Conservation (phyloP, 345 rosid species). For the Linum trigynum region DNA sequence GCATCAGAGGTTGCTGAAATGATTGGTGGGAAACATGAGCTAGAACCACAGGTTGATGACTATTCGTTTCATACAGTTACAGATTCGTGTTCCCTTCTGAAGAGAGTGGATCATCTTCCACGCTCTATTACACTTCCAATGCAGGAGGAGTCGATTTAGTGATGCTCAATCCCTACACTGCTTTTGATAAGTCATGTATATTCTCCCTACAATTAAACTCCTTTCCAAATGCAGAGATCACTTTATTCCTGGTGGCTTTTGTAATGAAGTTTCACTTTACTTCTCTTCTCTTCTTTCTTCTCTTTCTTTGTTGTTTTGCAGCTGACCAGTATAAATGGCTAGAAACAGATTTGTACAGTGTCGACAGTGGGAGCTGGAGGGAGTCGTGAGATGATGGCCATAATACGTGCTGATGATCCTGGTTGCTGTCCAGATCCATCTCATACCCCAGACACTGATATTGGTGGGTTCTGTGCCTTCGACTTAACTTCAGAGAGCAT, state of each 20-base stretch:
- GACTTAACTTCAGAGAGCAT: slow-evolving; percentile 64
- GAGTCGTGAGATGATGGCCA: slow-evolving; percentile 51
- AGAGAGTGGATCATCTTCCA: slow-evolving; percentile 65
- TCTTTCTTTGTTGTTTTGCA: slow-evolving; percentile 14
- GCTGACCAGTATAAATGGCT: slow-evolving; percentile 81
- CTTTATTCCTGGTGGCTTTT: too few species aligned
- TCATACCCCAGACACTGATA: slow-evolving; percentile 37
- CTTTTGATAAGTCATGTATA: slow-evolving; percentile 52
- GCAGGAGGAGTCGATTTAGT: slow-evolving; percentile 91
- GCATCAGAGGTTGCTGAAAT: slow-evolving; percentile 61
- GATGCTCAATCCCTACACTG: slow-evolving; percentile 67
- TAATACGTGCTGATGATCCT: slow-evolving; percentile 69
- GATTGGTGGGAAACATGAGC: slow-evolving; percentile 87
- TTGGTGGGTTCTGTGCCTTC: slow-evolving; percentile 64
- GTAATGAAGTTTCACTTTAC: too few species aligned
- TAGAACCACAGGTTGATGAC: slow-evolving; percentile 62
- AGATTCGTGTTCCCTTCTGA: slow-evolving; percentile 75
- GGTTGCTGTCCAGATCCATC: slow-evolving; percentile 63
- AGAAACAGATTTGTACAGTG: slow-evolving; percentile 47
- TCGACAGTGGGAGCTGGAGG: slow-evolving; percentile 83
- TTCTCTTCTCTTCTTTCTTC: too few species aligned
- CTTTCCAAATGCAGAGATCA: too few species aligned
- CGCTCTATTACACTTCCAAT: slow-evolving; percentile 72
- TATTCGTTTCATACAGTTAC: slow-evolving; percentile 70
- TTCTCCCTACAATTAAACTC: neutral